Evolutionary conservation across 176 grass and related monocot species (phyloP), one percentile per base, ranked within the genome.

Genomic region (Juncus effusus): DNA sequence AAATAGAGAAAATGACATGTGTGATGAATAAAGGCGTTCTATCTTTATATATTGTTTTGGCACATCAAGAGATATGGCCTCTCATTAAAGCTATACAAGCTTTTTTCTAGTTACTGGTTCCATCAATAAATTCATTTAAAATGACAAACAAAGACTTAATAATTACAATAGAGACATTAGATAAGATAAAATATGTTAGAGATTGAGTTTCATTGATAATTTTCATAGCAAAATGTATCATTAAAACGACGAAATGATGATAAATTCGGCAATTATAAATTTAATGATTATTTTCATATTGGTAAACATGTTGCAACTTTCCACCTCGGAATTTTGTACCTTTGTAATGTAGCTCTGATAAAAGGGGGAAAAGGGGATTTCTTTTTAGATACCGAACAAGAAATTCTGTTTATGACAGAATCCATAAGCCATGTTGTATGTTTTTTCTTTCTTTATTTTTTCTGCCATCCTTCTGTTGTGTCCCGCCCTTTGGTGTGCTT

Each of bases 31-130:
- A 69, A 69, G 65, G 47, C 49, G 28, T 55, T 51, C 12, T n/a
- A 51, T 69, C 36, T 69, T 38, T 54, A 69, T 69, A 69, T 55
- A 69, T 69, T 69, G 47, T 69, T 55, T 69, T 69, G 49, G 11
- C 35, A 16, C 53, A 38, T 53, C 47, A 37, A 69, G 28, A 69
- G 65, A 66, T 45, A 66, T 66, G 63, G 63, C 44, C 63, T 28
- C 19, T 28, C 19, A 28, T 28, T 28, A 28, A 28, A 28, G 19
- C 19, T 28, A 28, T 28, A 28, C 19, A 28, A 28, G 19, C 19
- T 28, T 28, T 28, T 28, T 28, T 28, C 19, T 28, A 28, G 19
- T 28, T 28, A 28, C 19, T 28, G 19, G 19, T 28, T 28, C 19
- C 19, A 28, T 28, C 19, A 28, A 28, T 28, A 28, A 28, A 28